Conservation (phyloP, 1,139 yeast species). For the Pichia sp. region DNA sequence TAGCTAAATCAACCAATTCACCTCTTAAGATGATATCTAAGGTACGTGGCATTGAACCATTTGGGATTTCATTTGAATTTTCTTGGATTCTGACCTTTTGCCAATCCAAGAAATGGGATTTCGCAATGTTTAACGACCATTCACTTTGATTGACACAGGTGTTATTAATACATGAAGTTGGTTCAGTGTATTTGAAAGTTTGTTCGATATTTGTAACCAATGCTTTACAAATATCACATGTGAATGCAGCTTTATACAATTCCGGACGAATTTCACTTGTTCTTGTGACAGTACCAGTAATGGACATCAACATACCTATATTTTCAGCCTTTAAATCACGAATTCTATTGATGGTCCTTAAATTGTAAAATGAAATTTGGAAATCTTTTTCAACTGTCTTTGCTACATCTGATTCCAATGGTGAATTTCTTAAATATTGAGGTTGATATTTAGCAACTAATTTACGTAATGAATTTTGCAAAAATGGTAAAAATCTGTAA, state of each 20-base stretch:
- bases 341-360: conserved; percentile 77
- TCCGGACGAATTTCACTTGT: conserved; percentile 98
- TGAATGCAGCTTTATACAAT: conserved; percentile 75
- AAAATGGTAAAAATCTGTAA: conserved; percentile 83
- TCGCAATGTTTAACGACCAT: conserved; percentile 78
- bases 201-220: conserved; percentile 88
- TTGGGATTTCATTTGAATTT: conserved; percentile 91
- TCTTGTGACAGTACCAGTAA: conserved; percentile 93
- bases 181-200: conserved; percentile 89
- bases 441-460: conserved; percentile 77
- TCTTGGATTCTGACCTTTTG: conserved; percentile 95
- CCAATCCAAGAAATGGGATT: conserved; percentile 93
- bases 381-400: conserved; percentile 62
- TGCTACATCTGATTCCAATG: conserved; percentile 23
- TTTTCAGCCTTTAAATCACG: conserved; percentile 87
- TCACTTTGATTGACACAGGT: conserved; percentile 81
- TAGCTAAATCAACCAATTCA: conserved; percentile 91
- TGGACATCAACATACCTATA: conserved; percentile 77
- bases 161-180: conserved; percentile 83
- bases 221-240: conserved; percentile 86
- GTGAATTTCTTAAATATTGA: conserved; percentile 41
- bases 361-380: conserved; percentile 83
- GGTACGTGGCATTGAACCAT: conserved; percentile 98
- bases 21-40: conserved; percentile 90
- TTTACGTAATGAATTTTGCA: conserved; percentile 66